Conservation (phyloP, 2,329 filamentous ascomycete species). For the Trichophyton benhamiae region DNA sequence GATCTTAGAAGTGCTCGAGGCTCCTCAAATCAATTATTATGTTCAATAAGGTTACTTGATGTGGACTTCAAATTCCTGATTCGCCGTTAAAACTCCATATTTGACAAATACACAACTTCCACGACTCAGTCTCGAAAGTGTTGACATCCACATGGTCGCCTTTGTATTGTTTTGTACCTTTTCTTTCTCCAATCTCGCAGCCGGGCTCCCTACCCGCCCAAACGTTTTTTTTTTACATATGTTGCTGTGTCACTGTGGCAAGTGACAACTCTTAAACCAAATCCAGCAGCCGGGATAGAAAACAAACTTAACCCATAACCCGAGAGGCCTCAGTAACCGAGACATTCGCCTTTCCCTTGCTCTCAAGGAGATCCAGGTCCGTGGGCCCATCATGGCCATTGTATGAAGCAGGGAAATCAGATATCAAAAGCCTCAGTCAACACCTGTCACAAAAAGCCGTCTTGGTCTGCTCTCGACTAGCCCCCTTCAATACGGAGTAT, state of each 20-base stretch:
- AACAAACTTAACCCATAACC: background rate
- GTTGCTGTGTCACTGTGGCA: background rate
- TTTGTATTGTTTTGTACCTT: background rate
- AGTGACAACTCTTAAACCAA: background rate
- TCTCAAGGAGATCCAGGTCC: background rate
- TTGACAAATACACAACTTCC: background rate
- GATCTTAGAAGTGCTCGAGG: background rate
- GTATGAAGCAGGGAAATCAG: background rate
- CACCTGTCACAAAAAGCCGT: background rate
- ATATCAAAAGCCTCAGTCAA: background rate
- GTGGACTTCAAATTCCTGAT: background rate
- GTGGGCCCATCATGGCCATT: background rate
- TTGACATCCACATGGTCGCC: conserved; percentile 2
- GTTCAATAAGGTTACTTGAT: background rate
- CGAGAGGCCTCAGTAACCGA: background rate
- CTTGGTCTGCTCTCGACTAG: background rate
- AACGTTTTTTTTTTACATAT: background rate
- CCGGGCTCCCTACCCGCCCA: background rate
- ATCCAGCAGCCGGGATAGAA: background rate
- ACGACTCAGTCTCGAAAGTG: background rate
- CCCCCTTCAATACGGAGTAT: background rate
- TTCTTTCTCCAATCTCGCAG: background rate
- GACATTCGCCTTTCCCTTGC: background rate
- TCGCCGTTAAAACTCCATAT: background rate
- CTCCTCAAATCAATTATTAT: background rate